Evolutionary conservation across 176 grass and related monocot species (phyloP).

Genomic region (Triticum timopheevii): DNA sequence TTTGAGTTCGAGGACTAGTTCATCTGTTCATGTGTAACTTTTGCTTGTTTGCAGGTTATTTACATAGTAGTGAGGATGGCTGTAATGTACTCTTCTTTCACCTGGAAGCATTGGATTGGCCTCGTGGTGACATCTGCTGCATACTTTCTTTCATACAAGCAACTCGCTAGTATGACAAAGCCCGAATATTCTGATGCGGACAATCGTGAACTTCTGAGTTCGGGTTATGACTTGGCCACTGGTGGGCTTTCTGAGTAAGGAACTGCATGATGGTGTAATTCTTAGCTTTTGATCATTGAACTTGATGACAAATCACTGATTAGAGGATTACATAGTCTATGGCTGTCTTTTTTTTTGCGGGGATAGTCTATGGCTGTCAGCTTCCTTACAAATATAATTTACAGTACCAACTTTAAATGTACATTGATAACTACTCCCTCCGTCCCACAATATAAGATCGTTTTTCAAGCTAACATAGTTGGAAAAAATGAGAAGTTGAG

Average conservation of each 20-base stretch:
- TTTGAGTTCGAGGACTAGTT: not conserved
- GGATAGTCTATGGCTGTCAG: not conserved
- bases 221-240: conserved; percentile 78
- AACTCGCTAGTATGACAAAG: conserved; percentile 86
- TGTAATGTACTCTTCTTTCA: conserved; percentile 87
- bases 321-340: not conserved
- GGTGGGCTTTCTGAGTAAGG: conserved; percentile 82
- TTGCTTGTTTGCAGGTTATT: conserved; percentile 41
- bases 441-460: too few relatives aligned
- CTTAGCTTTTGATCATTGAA: conserved; percentile 1
- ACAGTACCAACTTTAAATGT: not conserved
- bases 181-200: conserved; percentile 59
- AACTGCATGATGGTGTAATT: not conserved
- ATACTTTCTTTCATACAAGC: conserved; percentile 82
- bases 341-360: not conserved
- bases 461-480: not conserved
- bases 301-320: not conserved
- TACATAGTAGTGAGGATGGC: conserved; percentile 81
- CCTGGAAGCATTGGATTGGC: conserved; percentile 98
- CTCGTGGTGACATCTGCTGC: conserved; percentile 67
- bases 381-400: conserved; percentile 16
- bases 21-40: conserved; percentile 10
- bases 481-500: not conserved
- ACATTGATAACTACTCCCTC: not conserved
- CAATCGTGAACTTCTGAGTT: conserved; percentile 68